Base-by-base conservation (phyloP, 1,284 basidiomycete species). In the Sphaerobolus stellatus region DNA sequence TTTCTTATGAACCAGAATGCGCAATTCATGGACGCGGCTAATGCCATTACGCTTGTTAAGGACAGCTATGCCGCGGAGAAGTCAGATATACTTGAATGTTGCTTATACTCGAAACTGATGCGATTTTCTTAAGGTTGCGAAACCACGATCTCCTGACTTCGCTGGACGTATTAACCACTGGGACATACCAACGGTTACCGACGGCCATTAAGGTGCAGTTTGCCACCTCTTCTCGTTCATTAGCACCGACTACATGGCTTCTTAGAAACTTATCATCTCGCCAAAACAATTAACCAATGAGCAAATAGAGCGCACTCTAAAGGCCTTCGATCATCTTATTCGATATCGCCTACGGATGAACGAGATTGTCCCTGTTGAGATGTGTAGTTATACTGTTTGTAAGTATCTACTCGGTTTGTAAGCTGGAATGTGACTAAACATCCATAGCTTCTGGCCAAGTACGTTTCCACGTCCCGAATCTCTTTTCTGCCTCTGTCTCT, bases 71-170 rank as follows among this genome's bases (percentile, higher is more conserved):
- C 88, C 64, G 79, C 84, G 47, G 83, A 86, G 52, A 81, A 87
- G 86, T 84, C 34, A 30, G 43, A 24, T 27, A 22, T 43, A 24
- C 36, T 33, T 20, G 16, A 47, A 61, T 55, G 66, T 59, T 34
- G 44, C 36, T 16, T 9, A 45, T n/a, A 38, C 50, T 18, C 27
- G 13, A 4, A n/a, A 16, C 18, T 14, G 16, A 27, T 31, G 2
- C 51, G 28, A 45, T 18, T 50, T 48, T 50, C n/a, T 28, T 25
- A 52, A 91, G 92, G 66, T 79, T 92, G 22, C 82, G 92, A 52
- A 95, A 94, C 66, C 91, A 93, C 60, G 94, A 96, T 67, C 75
- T 95, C n/a, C 75, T 92, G 11, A 93, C 92, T 1, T 93, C 93
- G 18, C 73, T 95, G 48, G 89, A 93, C 61, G 90, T 95, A 47